Conservation (phyloP, 768 basidiomycete genomes). For the Hebeloma cylindrosporum region DNA sequence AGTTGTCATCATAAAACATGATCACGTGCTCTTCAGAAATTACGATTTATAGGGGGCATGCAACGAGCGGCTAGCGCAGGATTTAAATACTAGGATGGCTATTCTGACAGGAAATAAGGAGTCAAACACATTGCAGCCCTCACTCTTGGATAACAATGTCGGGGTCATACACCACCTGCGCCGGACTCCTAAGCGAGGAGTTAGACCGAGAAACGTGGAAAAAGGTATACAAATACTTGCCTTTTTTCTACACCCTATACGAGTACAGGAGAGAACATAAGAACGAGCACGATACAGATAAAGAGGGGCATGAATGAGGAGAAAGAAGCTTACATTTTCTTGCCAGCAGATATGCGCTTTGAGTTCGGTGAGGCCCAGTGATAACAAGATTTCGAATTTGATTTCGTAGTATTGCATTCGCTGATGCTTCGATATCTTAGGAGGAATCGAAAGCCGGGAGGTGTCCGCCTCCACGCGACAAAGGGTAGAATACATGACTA, state of each 20-base stretch:
- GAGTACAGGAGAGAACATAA: background rate
- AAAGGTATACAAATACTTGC: conserved; percentile 19
- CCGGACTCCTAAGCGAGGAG: conserved; percentile 30
- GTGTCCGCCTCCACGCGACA: conserved; percentile 26
- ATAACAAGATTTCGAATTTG: conserved; percentile 37
- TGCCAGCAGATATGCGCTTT: conserved; percentile 47
- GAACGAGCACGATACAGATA: too few relatives aligned
- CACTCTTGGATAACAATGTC: conserved; percentile 5
- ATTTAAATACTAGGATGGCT: too few relatives aligned
- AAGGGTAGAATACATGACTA: conserved; percentile 21
- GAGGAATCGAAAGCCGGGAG: conserved; percentile 7
- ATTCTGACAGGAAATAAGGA: too few relatives aligned
- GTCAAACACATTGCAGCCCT: too few relatives aligned
- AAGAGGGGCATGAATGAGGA: conserved; percentile 4
- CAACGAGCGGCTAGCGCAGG: too few relatives aligned
- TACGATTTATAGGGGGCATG: too few relatives aligned
- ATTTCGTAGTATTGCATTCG: conserved; percentile 23
- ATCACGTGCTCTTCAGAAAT: too few relatives aligned
- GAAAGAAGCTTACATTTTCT: conserved; percentile 41
- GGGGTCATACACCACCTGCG: conserved; percentile 28
- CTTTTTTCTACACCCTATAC: conserved; percentile 38
- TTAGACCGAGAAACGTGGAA: background rate
- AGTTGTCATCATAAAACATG: too few relatives aligned
- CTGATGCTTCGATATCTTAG: background rate
- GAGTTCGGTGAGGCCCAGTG: conserved; percentile 50